Evolutionary conservation across 2,329 filamentous ascomycete species (phyloP), one percentile per base, ranked within the genome.

Genomic region (Xylariales sp.): DNA sequence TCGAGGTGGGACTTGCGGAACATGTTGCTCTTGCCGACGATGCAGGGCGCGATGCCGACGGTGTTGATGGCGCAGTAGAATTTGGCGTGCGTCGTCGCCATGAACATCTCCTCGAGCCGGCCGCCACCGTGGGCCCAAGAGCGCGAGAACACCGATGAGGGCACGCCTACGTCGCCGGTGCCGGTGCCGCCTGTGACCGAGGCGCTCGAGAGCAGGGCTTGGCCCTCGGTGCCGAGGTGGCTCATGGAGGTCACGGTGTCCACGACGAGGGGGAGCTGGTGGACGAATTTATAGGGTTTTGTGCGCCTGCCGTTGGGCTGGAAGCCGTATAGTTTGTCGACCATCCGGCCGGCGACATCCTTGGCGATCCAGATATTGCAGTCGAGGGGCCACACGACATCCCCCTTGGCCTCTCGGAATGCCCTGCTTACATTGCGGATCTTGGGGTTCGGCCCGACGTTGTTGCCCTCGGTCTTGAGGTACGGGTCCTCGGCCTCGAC

Each of bases 51-150:
- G 60, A 98, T 82, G 3, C 92, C 87, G 16, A 97, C 93, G 0
- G 93, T 93, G 80, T 98, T 98, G 85, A 99, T 99, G 69, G 95
- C 96, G 8, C 91, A 91, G 82, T 99, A 99, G 84, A 99, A 98
- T 78, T 99, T 99, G 74, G 94, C 93, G 79, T 99, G 96, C 0
- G 93, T 89, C 0, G 94, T 96, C 0, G 93, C 91, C 86, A 99
- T 92, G 82, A 98, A 99, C 80, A 95, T 89, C 78, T 99, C 96
- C 78, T 99, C 96, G 0, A 99, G 85, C 0, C 94, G 87, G 5
- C 94, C 94, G 28, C 97, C 96, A 43, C 90, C 90, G 48, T 82
- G 80, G 8, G 77, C 73, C 71, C 71, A 74, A 14, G 81, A 73
- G 16, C 76, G 75, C 4, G 78, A 73, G 1, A 79, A 30, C 41